These are phyloP conservation scores for Haematococcus sp. DNA, from an alignment of 139 green algal genomes.

Conservation along the genomic window DNA sequence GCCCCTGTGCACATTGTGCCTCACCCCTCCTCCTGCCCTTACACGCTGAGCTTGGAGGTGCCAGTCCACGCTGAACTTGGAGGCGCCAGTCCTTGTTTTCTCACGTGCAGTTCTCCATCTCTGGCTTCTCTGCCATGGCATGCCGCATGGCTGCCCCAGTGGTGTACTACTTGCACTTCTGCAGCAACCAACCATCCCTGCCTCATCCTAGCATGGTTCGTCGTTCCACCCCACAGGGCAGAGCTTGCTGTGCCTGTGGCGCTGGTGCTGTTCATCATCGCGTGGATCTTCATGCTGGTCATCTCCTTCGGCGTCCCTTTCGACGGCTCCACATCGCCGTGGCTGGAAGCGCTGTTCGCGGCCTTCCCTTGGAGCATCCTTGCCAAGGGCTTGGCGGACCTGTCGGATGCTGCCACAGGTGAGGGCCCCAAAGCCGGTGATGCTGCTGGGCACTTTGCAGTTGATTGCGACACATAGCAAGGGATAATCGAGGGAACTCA, in stretches of 20 bases:
- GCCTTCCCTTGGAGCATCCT: conserved; percentile 77
- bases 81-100: conserved; percentile 6
- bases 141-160: too few species aligned
- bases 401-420: conserved; percentile 52
- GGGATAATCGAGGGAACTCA: not conserved
- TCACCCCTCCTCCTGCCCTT: too few species aligned
- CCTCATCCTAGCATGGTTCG: too few species aligned
- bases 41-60: too few species aligned
- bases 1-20: too few species aligned
- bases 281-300: conserved; percentile 41
- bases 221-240: not conserved
- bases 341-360: conserved; percentile 42
- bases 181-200: too few species aligned
- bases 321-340: not conserved
- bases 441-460: not conserved
- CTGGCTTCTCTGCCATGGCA: too few species aligned
- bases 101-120: not conserved
- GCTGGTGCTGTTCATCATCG: conserved; percentile 35
- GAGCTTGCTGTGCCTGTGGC: conserved; percentile 24
- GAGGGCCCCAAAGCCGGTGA: not conserved
- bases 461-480: too few species aligned
- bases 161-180: too few species aligned
- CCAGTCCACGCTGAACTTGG: not conserved
- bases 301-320: conserved; percentile 40
- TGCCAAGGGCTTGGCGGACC: conserved; percentile 71